Percentiles rank a stretch among this genome's conserved stretches.
These are phyloP conservation scores for Solanum dulcamara DNA, from an alignment of 257 asterid species.

Conservation along the genomic window DNA sequence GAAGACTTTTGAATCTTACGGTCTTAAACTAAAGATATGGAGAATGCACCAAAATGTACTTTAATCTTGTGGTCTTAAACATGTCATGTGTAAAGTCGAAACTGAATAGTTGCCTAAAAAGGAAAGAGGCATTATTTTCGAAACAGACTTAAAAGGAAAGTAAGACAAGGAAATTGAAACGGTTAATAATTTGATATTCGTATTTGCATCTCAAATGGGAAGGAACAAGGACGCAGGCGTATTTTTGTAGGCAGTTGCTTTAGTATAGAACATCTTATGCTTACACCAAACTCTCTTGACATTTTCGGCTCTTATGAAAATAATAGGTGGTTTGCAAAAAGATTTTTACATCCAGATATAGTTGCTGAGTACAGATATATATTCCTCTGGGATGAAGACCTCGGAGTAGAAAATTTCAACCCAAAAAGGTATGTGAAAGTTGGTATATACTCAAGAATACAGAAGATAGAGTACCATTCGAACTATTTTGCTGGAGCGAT, in stretches of 20 bases:
- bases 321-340: conserved; percentile 78
- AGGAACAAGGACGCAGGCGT: too few species aligned
- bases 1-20: too few species aligned
- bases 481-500: neutral
- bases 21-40: too few species aligned
- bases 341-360: conserved; percentile 73
- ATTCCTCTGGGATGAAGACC: conserved; percentile 81
- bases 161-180: too few species aligned
- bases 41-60: too few species aligned
- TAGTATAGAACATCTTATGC: neutral
- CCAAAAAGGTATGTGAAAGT: conserved; percentile 41
- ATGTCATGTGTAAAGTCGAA: too few species aligned
- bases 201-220: neutral
- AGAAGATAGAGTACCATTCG: neutral
- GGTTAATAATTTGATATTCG: too few species aligned
- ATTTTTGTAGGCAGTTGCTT: too few species aligned
- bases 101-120: too few species aligned
- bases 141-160: too few species aligned
- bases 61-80: too few species aligned
- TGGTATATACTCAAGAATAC: neutral
- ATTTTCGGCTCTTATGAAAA: neutral
- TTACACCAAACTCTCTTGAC: neutral
- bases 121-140: too few species aligned
- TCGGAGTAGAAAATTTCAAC: conserved; percentile 69
- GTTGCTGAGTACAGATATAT: conserved; percentile 48